Evolutionary conservation across 2,329 filamentous ascomycete genomes (phyloP).

Genomic region (Coniochaeta sp.): DNA sequence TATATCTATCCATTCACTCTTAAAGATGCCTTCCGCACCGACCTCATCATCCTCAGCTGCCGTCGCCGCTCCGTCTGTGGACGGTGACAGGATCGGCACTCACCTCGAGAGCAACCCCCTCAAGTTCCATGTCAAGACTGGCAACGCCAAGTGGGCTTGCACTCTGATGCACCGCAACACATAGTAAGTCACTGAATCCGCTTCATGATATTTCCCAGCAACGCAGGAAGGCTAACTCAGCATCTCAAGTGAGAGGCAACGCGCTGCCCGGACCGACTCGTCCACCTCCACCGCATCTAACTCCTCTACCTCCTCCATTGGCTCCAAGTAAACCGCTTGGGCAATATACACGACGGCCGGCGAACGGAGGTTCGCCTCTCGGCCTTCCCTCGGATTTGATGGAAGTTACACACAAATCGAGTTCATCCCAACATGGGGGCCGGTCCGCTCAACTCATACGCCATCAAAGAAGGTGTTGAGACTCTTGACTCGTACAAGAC

Average conservation of each 20-base stretch:
- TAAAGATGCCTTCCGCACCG: background rate
- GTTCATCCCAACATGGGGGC: background rate
- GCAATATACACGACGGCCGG: background rate
- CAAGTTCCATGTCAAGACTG: slow-evolving; percentile 39
- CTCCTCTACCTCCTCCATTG: slow-evolving; percentile 6
- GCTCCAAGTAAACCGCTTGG: background rate
- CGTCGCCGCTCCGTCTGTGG: slow-evolving; percentile 1
- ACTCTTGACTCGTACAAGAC: background rate
- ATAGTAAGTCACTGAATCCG: slow-evolving; percentile 30
- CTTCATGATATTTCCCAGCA: background rate
- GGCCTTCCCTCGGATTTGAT: background rate
- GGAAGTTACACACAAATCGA: background rate
- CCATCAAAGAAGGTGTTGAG: background rate
- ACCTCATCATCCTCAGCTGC: background rate
- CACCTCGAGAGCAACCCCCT: slow-evolving; percentile 32
- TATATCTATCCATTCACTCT: background rate
- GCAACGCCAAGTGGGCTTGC: slow-evolving; percentile 29
- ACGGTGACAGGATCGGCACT: slow-evolving; percentile 7
- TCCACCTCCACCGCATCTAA: slow-evolving; percentile 9
- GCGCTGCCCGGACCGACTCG: slow-evolving; percentile 11
- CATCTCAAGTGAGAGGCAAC: slow-evolving; percentile 13
- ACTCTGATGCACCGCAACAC: slow-evolving; percentile 33
- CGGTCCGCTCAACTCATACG: background rate
- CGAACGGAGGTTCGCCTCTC: background rate
- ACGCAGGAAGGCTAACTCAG: slow-evolving; percentile 4